phyloP scores from a whole-genome alignment of 2,329 filamentous ascomycete genomes.

The Rhexocercosporidium sp. region DNA sequence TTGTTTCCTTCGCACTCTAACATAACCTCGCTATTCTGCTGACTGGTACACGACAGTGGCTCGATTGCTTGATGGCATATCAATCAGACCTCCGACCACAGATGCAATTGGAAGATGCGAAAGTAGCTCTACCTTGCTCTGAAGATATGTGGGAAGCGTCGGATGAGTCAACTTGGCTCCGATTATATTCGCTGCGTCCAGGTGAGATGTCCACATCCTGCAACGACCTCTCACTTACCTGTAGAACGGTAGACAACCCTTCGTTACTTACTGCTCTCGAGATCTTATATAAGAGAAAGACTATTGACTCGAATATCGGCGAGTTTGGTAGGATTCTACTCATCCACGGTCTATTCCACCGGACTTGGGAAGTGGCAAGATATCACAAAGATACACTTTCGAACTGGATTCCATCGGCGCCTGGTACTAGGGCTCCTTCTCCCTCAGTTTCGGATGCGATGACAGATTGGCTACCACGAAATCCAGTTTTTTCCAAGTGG shows the following conservation, averaged over 20 bases:
- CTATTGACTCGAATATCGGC: not conserved
- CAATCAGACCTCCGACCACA: conserved; percentile 4
- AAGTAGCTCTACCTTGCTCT: not conserved
- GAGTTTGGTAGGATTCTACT: conserved; percentile 7
- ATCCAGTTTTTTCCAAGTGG: conserved; percentile 44
- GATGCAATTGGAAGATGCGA: not conserved
- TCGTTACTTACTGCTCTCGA: not conserved
- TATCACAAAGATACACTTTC: conserved; percentile 23
- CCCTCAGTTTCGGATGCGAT: not conserved
- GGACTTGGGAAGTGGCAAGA: conserved; percentile 7
- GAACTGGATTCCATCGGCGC: conserved; percentile 29
- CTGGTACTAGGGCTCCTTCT: not conserved
- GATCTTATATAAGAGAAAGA: not conserved
- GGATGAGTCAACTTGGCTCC: not conserved
- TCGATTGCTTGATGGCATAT: conserved; percentile 6
- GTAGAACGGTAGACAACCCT: not conserved
- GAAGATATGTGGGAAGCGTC: conserved; percentile 1
- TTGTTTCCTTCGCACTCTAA: not conserved
- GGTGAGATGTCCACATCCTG: not conserved
- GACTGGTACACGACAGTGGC: not conserved
- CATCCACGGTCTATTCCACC: conserved; percentile 12
- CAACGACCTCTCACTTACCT: no score
- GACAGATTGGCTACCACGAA: conserved; percentile 27
- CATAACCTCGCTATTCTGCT: not conserved
- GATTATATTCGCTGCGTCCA: not conserved